Evolutionary conservation across 2,329 filamentous ascomycete species (phyloP).

Genomic region (Gnomoniopsis sp.): DNA sequence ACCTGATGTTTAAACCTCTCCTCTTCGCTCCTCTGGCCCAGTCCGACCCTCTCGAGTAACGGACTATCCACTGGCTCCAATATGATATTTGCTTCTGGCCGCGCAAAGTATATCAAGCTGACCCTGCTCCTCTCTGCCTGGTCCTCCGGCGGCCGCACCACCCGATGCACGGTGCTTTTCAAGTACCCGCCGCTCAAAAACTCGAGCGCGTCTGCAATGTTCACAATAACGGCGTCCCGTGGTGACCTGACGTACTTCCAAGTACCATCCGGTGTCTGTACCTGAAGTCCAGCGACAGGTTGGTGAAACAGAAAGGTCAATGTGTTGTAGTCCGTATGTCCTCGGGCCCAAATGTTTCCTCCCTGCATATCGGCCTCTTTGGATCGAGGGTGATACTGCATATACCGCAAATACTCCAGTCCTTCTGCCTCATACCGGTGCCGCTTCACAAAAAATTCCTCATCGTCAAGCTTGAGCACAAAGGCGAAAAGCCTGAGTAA

Average conservation of each 20-base stretch:
- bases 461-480: conserved; percentile 26
- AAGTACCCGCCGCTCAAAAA: conserved; percentile 33
- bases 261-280: conserved; percentile 36
- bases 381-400: conserved; percentile 26
- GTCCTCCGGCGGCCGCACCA: conserved; percentile 25
- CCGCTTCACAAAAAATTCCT: conserved; percentile 23
- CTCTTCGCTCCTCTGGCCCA: conserved; percentile 19
- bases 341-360: conserved; percentile 23
- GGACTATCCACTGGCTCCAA: conserved; percentile 21
- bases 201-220: conserved; percentile 42
- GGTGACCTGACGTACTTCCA: conserved; percentile 25
- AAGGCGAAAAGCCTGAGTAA: conserved; percentile 18
- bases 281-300: conserved; percentile 51
- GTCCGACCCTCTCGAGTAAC: conserved; percentile 8
- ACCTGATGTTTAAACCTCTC: conserved; percentile 23
- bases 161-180: conserved; percentile 26
- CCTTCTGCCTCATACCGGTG: conserved; percentile 26
- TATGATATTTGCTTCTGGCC: conserved; percentile 24
- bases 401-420: conserved; percentile 27
- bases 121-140: conserved; percentile 23
- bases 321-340: conserved; percentile 27
- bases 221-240: conserved; percentile 40
- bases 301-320: conserved; percentile 53
- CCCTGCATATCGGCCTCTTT: conserved; percentile 19
- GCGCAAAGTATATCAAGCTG: conserved; percentile 26